phyloP scores from a whole-genome alignment of 31 red algal species.

The Bonnemaisonia californica region DNA sequence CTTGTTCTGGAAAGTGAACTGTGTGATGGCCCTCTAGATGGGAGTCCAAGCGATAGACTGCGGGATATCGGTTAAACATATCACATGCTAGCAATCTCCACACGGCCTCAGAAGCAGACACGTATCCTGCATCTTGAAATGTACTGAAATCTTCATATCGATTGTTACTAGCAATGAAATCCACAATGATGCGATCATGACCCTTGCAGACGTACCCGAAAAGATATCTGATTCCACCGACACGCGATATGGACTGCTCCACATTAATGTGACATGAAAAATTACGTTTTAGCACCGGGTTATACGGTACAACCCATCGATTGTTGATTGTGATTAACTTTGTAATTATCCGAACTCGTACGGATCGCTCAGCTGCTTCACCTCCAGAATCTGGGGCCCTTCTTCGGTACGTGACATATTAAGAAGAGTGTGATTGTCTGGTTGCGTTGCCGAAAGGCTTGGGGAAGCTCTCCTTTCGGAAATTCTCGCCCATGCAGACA shows the following conservation, averaged over 20 bases:
- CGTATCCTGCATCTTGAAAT: constrained; percentile 44
- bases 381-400: background rate
- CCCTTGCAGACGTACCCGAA: too few relatives aligned
- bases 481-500: constrained; percentile 8
- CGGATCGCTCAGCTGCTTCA: too few relatives aligned
- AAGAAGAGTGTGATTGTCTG: too few relatives aligned
- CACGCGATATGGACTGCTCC: constrained; percentile 15
- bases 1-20: too few relatives aligned
- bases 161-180: constrained; percentile 1
- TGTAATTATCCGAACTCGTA: background rate
- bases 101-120: too few relatives aligned
- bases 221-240: constrained; percentile 20
- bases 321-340: background rate
- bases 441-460: too few relatives aligned
- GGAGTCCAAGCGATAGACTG: too few relatives aligned
- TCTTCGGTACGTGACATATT: background rate
- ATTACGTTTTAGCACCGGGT: background rate
- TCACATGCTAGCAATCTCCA: constrained; percentile 8
- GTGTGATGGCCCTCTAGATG: constrained; percentile 17
- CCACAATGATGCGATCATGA: constrained; percentile 1
- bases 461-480: background rate
- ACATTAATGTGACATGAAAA: constrained; percentile 38
- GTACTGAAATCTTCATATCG: constrained; percentile 14
- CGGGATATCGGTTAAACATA: constrained; percentile 11
- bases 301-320: constrained; percentile 32